Conservation (phyloP, 2,329 filamentous ascomycete species). For the Neonectria hederae region DNA sequence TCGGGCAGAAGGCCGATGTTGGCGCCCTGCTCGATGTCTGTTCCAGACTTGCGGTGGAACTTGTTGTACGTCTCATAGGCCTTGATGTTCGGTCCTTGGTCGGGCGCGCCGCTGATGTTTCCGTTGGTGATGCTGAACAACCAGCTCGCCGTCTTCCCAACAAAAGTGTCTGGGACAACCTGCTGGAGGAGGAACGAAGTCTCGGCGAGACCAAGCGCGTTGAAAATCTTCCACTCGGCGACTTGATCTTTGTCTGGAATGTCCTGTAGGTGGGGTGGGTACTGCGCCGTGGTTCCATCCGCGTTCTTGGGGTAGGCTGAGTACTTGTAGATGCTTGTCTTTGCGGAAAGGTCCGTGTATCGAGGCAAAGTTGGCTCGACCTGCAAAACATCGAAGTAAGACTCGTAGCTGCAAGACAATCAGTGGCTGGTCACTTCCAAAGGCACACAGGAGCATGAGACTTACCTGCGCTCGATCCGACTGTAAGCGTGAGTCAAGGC, state of each 20-base stretch:
- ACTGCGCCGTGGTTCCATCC: constrained; percentile 41
- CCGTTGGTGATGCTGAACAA: constrained; percentile 39
- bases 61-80: constrained; percentile 48
- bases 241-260: constrained; percentile 42
- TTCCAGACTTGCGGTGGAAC: constrained; percentile 46
- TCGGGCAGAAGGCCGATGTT: constrained; percentile 50
- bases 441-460: background rate
- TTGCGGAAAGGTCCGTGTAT: constrained; percentile 42
- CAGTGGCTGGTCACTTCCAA: background rate
- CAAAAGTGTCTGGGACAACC: constrained; percentile 45
- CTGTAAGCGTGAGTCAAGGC: constrained; percentile 48
- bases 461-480: constrained; percentile 48
- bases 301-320: constrained; percentile 34
- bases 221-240: constrained; percentile 45
- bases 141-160: constrained; percentile 45
- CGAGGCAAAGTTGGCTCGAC: constrained; percentile 47
- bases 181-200: constrained; percentile 45
- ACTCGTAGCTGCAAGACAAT: constrained; percentile 41
- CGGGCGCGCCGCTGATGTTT: constrained; percentile 39
- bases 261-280: constrained; percentile 45
- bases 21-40: constrained; percentile 46
- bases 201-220: constrained; percentile 43
- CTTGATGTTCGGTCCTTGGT: constrained; percentile 45
- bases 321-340: constrained; percentile 45
- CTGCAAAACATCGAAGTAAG: constrained; percentile 47